Base-by-base conservation (phyloP, 2,329 filamentous ascomycete genomes). In the Trichoderma endophyticum region DNA sequence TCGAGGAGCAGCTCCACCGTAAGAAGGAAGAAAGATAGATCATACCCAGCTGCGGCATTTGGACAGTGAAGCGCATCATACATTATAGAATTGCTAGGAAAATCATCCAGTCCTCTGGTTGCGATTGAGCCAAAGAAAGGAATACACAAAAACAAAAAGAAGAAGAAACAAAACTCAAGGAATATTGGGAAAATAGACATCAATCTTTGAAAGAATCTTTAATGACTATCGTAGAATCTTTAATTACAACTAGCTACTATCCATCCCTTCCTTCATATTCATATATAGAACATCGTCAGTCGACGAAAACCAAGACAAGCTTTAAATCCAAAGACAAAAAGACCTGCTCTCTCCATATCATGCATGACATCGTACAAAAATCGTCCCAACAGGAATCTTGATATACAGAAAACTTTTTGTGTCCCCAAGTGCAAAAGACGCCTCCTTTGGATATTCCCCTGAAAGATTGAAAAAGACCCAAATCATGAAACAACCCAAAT, bases 21-120 rank as follows among this genome's bases (percentile, higher is more conserved):
- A 24, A 81, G 86, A 54, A 89, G 88, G 81, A 90, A 88, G 84
- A 86, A 84, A 75, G 88, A 90, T 72, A 83, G 89, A 66, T 82
- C 87, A 1, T 91, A 91, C 76, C 89, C 89, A 2, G 85, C 87
- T 12, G 89, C 89, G 8, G 89, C 89, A 11, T 91, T 91, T 80
- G 87, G 86, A 18, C 83, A 80, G 54, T 84, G 75, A 72, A 39
- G 43, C 61, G 56, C 26, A 32, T 59, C 9, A 21, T 43, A 43
- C 56, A 21, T 6, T 3, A 30, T 59, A 28, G 28, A 59, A 32
- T 30, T 21, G 43, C 43, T 12, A 9, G 24, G 5, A 21, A 30
- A 30, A 30, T 4, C 54, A 5, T 28, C 7, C 14, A 59, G 21
- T 30, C n/a, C 0, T 59, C 15, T 59, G 3, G 6, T n/a, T 59